A percentile compares a stretch with the other conserved stretches of the same genome.
These are phyloP conservation scores for Rhynchospora tenuis DNA, from an alignment of 176 grass and related monocot genomes.

Conservation along the genomic window DNA sequence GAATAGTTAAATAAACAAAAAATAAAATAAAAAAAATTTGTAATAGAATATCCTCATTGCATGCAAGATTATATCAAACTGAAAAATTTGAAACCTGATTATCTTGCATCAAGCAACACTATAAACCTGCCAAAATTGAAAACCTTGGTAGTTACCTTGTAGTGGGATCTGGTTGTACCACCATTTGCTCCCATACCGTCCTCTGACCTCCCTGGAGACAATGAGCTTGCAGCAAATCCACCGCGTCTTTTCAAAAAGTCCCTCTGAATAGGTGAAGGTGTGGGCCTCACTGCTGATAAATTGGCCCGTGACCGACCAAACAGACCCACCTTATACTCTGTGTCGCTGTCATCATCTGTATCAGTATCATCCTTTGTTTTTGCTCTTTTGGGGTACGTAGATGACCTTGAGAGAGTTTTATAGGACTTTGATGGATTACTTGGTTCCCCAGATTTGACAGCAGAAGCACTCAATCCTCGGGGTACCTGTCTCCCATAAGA, in stretches of 20 bases:
- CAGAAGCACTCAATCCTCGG: neutral
- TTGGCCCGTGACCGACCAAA: slow-evolving; percentile 32
- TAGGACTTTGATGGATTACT: neutral
- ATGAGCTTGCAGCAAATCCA: neutral
- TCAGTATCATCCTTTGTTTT: neutral
- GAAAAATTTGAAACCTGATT: slow-evolving; percentile 15
- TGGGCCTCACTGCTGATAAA: slow-evolving; percentile 9
- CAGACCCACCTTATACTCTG: slow-evolving; percentile 28
- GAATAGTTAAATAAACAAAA: slow-evolving; percentile 1
- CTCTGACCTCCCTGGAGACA: slow-evolving; percentile 9
- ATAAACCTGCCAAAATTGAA: neutral
- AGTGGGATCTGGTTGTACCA: slow-evolving; percentile 30
- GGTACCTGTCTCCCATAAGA: slow-evolving; percentile 34
- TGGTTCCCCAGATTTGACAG: neutral
- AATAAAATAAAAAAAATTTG: neutral
- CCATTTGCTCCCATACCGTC: slow-evolving; percentile 24
- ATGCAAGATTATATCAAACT: neutral
- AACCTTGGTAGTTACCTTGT: slow-evolving; percentile 52
- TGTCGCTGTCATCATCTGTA: slow-evolving; percentile 47
- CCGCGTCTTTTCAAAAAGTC: slow-evolving; percentile 1
- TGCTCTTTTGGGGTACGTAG: neutral
- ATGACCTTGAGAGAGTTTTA: neutral
- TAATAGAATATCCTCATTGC: neutral
- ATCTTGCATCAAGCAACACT: neutral
- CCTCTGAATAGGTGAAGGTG: slow-evolving; percentile 20